Evolutionary conservation across 2,329 filamentous ascomycete genomes (phyloP), one percentile per base, ranked within the genome.

Genomic region (Ambrosiella cleistominuta): DNA sequence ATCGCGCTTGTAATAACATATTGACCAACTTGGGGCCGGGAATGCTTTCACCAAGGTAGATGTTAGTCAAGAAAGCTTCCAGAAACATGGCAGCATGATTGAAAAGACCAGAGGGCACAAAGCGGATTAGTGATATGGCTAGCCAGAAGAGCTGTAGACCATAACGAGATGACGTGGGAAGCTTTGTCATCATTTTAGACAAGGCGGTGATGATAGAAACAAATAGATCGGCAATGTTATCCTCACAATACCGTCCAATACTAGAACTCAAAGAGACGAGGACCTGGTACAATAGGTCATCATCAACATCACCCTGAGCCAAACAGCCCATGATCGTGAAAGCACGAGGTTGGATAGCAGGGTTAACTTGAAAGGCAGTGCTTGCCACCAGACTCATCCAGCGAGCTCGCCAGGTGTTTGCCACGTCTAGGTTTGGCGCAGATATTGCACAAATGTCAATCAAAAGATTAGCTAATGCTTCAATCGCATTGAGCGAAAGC

Each of bases 321-420:
- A 86, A 69, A 63, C 81, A 85, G 12, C 82, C 82, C 82, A 86
- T 85, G 45, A 85, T 82, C 1, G 81, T 77, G 64, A 86, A 86
- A 1, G 82, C 82, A 17, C 80, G 73, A 5, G 82, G 81, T 62
- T 86, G 82, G 58, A 86, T 82, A 1, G 82, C 81, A 7, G 82
- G 82, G 64, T 86, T 86, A 65, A 82, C 85, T 65, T 86, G 82
- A 66, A 86, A 86, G 0, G 82, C 82, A 8, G 82, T 86, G 65
- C 82, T 86, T 13, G 82, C 81, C 44, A 86, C 81, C 19, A 86
- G 70, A 64, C 81, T 84, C 82, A 86, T 85, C 82, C 82, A 86
- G 17, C 82, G 76, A 17, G 82, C 82, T 35, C 82, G 77, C 82
- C 82, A 86, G 13, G 79, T 76, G 64, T 86, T 86, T 19, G 81